phyloP scores from a whole-genome alignment of 192 early-diverging fungal species.

The Jimgerdemannia lactiflua region DNA sequence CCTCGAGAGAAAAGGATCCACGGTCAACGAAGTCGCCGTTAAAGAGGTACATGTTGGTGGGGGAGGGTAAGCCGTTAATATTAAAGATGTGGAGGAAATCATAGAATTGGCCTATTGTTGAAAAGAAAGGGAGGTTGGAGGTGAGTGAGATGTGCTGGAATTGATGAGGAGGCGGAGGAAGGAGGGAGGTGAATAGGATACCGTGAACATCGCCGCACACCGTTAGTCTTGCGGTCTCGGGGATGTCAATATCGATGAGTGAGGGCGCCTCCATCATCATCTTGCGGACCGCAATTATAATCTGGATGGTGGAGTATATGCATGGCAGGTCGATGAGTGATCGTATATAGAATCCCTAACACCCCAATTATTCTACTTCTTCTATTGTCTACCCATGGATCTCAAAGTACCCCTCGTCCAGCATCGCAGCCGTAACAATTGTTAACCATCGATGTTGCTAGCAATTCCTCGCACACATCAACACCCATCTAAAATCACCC shows the following conservation, averaged over 20 bases:
- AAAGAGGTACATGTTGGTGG: constrained; percentile 84
- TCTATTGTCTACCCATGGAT: neutral
- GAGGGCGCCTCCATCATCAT: constrained; percentile 74
- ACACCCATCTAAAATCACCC: too few relatives aligned
- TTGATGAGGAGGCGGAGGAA: neutral
- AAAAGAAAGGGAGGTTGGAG: neutral
- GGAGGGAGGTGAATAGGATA: constrained; percentile 2
- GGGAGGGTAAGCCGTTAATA: constrained; percentile 85
- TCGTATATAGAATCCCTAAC: neutral
- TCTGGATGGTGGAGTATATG: constrained; percentile 26
- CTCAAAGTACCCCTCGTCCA: too few relatives aligned
- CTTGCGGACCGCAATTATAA: constrained; percentile 74
- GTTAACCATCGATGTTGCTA: too few relatives aligned
- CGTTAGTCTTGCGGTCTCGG: constrained; percentile 70
- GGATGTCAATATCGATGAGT: constrained; percentile 84
- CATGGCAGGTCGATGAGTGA: neutral
- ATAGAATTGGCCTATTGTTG: constrained; percentile 79
- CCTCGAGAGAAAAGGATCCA: constrained; percentile 97
- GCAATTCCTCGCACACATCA: too few relatives aligned
- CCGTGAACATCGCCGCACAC: constrained; percentile 99
- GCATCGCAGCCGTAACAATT: too few relatives aligned
- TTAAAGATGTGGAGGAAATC: constrained; percentile 96
- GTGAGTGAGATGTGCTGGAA: neutral
- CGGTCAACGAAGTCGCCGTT: constrained; percentile 99
- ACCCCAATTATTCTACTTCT: neutral